Conservation (phyloP, 2,329 filamentous ascomycete species). For the Stemphylium vesicarium region DNA sequence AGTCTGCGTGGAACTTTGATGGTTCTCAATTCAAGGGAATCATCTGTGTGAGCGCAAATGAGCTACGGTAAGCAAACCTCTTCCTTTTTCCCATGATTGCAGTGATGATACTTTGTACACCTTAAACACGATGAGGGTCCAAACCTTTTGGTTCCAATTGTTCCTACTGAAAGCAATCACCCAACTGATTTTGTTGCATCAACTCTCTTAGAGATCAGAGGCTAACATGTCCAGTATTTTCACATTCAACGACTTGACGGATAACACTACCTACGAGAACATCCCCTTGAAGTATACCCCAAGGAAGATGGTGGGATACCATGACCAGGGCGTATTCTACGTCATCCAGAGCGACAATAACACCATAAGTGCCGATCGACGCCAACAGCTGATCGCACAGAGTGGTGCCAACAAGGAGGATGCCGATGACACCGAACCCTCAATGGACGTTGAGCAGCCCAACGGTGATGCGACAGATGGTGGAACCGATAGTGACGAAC, state of each 20-base stretch:
- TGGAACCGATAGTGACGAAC: constrained; percentile 52
- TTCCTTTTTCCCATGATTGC: constrained; percentile 28
- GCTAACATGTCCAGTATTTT: constrained; percentile 70
- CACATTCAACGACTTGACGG: constrained; percentile 82
- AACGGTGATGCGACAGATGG: constrained; percentile 26
- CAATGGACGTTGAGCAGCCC: constrained; percentile 24
- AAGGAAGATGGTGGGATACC: constrained; percentile 84
- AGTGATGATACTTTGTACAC: constrained; percentile 70
- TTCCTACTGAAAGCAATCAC: constrained; percentile 80
- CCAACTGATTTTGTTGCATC: not conserved
- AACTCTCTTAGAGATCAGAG: constrained; percentile 5
- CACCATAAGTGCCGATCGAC: constrained; percentile 79
- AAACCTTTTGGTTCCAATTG: constrained; percentile 75
- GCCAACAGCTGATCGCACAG: constrained; percentile 75
- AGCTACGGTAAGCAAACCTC: constrained; percentile 72
- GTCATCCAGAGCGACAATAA: constrained; percentile 95
- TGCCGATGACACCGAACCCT: constrained; percentile 49
- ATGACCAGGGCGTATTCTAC: constrained; percentile 88
- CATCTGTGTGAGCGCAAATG: constrained; percentile 90
- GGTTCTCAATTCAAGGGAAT: constrained; percentile 95
- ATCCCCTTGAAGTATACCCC: constrained; percentile 91
- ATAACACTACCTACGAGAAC: constrained; percentile 84
- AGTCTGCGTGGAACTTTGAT: constrained; percentile 96
- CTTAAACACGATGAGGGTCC: constrained; percentile 54
- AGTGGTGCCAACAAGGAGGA: constrained; percentile 51